phyloP scores from a whole-genome alignment of 2,329 filamentous ascomycete genomes.

The Chaetomiaceae sp. region DNA sequence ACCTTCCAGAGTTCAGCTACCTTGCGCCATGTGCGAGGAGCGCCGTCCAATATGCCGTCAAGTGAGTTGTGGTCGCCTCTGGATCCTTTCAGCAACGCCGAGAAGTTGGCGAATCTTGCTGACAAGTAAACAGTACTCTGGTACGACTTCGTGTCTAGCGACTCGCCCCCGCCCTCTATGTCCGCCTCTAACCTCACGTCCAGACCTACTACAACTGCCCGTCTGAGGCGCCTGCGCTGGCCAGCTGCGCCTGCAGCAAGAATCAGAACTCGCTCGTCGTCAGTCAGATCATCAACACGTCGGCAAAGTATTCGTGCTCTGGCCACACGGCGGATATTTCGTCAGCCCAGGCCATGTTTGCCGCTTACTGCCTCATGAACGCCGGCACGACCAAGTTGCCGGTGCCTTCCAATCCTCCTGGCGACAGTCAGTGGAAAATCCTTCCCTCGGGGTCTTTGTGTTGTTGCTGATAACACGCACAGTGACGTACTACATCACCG shows the following conservation, averaged over 20 bases:
- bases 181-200: slow-evolving; percentile 1
- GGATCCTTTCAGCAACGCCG: too few relatives aligned
- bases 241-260: slow-evolving; percentile 49
- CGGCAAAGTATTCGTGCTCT: slow-evolving; percentile 41
- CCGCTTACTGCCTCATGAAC: slow-evolving; percentile 48
- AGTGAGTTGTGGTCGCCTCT: slow-evolving; percentile 27
- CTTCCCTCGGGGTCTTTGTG: neutral
- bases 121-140: slow-evolving; percentile 28
- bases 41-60: slow-evolving; percentile 37
- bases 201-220: slow-evolving; percentile 26
- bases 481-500: slow-evolving; percentile 52
- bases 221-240: slow-evolving; percentile 31
- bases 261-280: slow-evolving; percentile 42
- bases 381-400: slow-evolving; percentile 47
- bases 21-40: slow-evolving; percentile 41
- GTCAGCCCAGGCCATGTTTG: slow-evolving; percentile 46
- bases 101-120: slow-evolving; percentile 5
- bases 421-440: slow-evolving; percentile 40
- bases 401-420: slow-evolving; percentile 41
- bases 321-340: slow-evolving; percentile 43
- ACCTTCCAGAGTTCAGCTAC: slow-evolving; percentile 40
- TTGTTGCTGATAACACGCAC: neutral
- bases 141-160: too few relatives aligned
- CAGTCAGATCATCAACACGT: slow-evolving; percentile 39
- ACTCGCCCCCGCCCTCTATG: too few relatives aligned